Evolutionary conservation across 495 filamentous ascomycete genomes (phyloP).

Genomic region (Thozetella sp.): DNA sequence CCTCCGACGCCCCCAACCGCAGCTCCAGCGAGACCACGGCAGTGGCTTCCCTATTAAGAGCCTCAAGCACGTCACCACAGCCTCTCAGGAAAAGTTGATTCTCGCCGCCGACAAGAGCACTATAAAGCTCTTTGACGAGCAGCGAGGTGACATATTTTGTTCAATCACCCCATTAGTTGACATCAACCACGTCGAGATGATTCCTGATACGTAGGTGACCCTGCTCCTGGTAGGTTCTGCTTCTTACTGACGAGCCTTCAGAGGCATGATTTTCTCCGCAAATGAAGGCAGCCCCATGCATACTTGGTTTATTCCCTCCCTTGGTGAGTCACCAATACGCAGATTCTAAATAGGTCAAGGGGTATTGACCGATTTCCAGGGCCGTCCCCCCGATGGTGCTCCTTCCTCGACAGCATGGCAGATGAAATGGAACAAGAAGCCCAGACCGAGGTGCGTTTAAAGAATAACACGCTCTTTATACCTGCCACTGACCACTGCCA

Average conservation of each 20-base stretch:
- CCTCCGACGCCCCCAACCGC: constrained; percentile 81
- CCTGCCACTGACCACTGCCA: neutral
- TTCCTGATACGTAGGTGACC: constrained; percentile 56
- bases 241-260: constrained; percentile 24
- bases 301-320: constrained; percentile 92
- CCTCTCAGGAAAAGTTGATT: constrained; percentile 82
- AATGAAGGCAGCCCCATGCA: constrained; percentile 94
- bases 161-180: constrained; percentile 95
- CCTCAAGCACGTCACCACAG: constrained; percentile 80
- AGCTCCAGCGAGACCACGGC: constrained; percentile 91
- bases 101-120: constrained; percentile 91
- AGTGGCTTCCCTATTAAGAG: constrained; percentile 94
- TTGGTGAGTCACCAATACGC: constrained; percentile 29
- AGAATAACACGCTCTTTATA: neutral
- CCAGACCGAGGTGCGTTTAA: constrained; percentile 50
- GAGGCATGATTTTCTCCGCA: constrained; percentile 88
- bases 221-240: constrained; percentile 44
- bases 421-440: constrained; percentile 93
- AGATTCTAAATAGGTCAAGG: neutral
- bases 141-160: constrained; percentile 84
- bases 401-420: constrained; percentile 93
- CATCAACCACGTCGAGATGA: constrained; percentile 82
- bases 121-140: constrained; percentile 94
- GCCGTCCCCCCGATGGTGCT: constrained; percentile 92
- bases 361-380: constrained; percentile 38